Conservation (phyloP, 108 stramenopile species). For the Nitzschia putrida region DNA sequence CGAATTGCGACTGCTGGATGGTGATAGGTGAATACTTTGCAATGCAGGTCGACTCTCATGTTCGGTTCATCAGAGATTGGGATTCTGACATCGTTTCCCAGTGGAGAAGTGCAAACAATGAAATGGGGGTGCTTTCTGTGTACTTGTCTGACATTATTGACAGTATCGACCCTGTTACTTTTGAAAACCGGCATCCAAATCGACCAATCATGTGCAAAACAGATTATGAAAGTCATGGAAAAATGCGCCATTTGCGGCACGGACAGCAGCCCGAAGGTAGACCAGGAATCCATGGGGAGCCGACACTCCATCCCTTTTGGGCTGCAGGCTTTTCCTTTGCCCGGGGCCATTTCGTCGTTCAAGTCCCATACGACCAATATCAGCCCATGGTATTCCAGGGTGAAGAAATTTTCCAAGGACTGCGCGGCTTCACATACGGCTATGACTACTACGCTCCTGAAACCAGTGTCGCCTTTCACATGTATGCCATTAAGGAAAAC, state of each 20-base stretch:
- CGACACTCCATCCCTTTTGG: slow-evolving; percentile 90
- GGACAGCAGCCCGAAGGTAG: slow-evolving; percentile 85
- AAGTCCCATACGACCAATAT: slow-evolving; percentile 90
- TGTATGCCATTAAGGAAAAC: slow-evolving; percentile 74
- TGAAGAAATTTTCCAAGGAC: slow-evolving; percentile 84
- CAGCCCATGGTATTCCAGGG: slow-evolving; percentile 83
- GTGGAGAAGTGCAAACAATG: slow-evolving; percentile 79
- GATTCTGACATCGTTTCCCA: slow-evolving; percentile 81
- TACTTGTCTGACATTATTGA: slow-evolving; percentile 75
- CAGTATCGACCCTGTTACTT: slow-evolving; percentile 63
- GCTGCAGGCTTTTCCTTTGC: slow-evolving; percentile 93
- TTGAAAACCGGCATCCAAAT: slow-evolving; percentile 40
- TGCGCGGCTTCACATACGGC: slow-evolving; percentile 81
- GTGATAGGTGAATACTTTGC: slow-evolving; percentile 86
- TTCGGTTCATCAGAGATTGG: slow-evolving; percentile 87
- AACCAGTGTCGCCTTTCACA: slow-evolving; percentile 77
- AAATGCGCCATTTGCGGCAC: slow-evolving; percentile 69
- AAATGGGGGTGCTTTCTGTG: slow-evolving; percentile 87
- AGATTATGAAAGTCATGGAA: slow-evolving; percentile 53
- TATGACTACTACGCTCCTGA: slow-evolving; percentile 90
- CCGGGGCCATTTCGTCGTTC: slow-evolving; percentile 81
- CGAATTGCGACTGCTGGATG: not conserved
- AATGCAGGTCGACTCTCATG: slow-evolving; percentile 93
- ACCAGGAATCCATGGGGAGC: slow-evolving; percentile 62
- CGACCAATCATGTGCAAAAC: slow-evolving; percentile 86